phyloP scores from a whole-genome alignment of 805 yeast genomes.

The Schwanniomyces sp. region DNA sequence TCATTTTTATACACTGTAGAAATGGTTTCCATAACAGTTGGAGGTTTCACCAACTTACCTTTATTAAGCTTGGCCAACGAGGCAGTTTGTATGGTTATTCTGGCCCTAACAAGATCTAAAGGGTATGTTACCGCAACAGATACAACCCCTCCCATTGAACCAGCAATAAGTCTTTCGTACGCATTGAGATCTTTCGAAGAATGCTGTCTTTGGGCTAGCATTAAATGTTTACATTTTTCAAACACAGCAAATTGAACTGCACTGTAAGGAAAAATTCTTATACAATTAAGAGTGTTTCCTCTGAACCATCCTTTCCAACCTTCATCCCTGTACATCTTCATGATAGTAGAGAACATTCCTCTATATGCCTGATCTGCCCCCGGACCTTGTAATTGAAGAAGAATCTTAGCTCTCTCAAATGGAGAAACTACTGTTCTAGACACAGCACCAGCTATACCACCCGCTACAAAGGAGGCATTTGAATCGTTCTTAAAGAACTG shows the following conservation, averaged over 20 bases:
- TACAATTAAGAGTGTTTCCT: conserved; percentile 88
- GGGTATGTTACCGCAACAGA: conserved; percentile 89
- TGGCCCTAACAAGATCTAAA: conserved; percentile 84
- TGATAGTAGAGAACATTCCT: conserved; percentile 77
- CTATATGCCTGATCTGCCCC: conserved; percentile 48
- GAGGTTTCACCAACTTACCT: conserved; percentile 54
- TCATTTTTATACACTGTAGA: conserved; percentile 64
- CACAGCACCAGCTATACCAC: conserved; percentile 76
- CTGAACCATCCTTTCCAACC: conserved; percentile 89
- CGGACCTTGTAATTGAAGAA: conserved; percentile 83
- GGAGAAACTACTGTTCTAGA: conserved; percentile 94
- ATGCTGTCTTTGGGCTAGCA: conserved; percentile 15
- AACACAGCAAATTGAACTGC: conserved; percentile 92
- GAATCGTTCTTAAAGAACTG: conserved; percentile 44
- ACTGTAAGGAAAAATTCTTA: conserved; percentile 88
- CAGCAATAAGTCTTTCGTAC: conserved; percentile 65
- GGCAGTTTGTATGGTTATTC: conserved; percentile 89
- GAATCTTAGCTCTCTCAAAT: conserved; percentile 88
- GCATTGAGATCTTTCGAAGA: conserved; percentile 42
- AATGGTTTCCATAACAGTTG: conserved; percentile 66
- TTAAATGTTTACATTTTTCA: conserved; percentile 54
- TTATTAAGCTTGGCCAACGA: conserved; percentile 46
- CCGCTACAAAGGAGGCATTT: conserved; percentile 64
- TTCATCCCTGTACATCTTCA: conserved; percentile 82
- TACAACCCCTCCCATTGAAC: conserved; percentile 76